Percentiles rank a stretch among this genome's conserved stretches.
Conservation (phyloP, 139 green algal genomes). For the Picochlorum sp. region DNA sequence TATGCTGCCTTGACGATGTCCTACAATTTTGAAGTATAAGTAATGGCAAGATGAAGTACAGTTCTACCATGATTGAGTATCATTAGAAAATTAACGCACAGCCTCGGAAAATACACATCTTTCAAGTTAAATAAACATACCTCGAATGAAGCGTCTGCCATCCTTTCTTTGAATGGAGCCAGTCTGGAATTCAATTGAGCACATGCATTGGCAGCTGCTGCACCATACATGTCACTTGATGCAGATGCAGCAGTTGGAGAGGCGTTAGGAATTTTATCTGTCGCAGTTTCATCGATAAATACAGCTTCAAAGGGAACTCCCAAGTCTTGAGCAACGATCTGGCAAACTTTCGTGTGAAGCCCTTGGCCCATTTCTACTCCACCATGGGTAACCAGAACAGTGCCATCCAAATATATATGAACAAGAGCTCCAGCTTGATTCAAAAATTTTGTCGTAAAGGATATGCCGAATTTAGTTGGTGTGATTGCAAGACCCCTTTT, state of each 20-base stretch:
- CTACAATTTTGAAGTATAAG: no score
- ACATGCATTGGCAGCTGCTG: conserved; percentile 82
- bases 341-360: conserved; percentile 93
- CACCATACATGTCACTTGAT: conserved; percentile 87
- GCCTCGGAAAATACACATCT: neutral
- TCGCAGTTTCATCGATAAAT: conserved; percentile 86
- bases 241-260: conserved; percentile 85
- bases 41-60: no score
- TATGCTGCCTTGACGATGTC: conserved; percentile 67
- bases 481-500: conserved; percentile 81
- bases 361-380: conserved; percentile 98
- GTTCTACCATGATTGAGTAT: no score
- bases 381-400: conserved; percentile 86
- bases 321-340: conserved; percentile 75
- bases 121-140: no score
- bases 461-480: conserved; percentile 96
- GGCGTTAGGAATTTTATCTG: conserved; percentile 95
- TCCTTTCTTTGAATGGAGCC: conserved; percentile 29
- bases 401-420: conserved; percentile 87
- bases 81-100: neutral
- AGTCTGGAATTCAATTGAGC: conserved; percentile 70
- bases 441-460: conserved; percentile 62
- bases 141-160: conserved; percentile 15
- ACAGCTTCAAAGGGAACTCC: conserved; percentile 63
- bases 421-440: conserved; percentile 82